These are phyloP conservation scores for Epichloe festucae DNA, from an alignment of 2,329 filamentous ascomycete genomes.

Conservation along the genomic window DNA sequence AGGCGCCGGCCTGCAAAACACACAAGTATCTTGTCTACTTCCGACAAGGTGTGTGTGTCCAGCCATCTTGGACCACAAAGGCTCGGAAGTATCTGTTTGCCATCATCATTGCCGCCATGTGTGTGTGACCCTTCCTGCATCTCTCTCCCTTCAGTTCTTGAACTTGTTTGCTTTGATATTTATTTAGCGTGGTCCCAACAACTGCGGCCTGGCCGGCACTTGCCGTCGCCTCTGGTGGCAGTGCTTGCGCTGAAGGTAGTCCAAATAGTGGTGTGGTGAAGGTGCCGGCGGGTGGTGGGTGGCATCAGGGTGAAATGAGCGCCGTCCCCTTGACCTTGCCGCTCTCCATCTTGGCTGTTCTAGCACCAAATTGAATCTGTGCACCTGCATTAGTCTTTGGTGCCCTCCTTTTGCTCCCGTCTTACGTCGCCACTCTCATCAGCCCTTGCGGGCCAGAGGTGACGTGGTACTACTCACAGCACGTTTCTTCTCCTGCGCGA, in stretches of 20 bases:
- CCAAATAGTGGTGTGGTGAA: not conserved
- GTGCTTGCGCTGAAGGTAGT: not conserved
- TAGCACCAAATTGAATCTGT: constrained; percentile 69
- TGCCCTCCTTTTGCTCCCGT: too few species aligned
- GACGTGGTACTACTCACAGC: constrained; percentile 8
- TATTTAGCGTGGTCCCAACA: too few species aligned
- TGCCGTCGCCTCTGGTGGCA: not conserved
- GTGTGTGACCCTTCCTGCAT: not conserved
- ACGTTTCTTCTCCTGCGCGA: constrained; percentile 73
- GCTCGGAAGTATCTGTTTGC: constrained; percentile 64
- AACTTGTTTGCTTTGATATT: not conserved
- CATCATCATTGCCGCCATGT: constrained; percentile 47
- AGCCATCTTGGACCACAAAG: constrained; percentile 13
- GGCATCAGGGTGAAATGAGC: constrained; percentile 30
- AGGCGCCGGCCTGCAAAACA: constrained; percentile 31
- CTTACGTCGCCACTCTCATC: not conserved
- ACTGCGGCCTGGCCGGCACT: not conserved
- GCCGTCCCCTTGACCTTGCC: constrained; percentile 57
- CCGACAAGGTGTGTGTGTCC: not conserved
- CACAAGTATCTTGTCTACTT: constrained; percentile 13
- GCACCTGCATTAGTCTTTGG: not conserved
- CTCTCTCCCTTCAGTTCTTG: not conserved
- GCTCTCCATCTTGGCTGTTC: constrained; percentile 72
- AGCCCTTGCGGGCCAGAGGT: not conserved
- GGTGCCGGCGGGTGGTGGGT: not conserved